Evolutionary conservation across 257 asterid genomes (phyloP).

Genomic region (Scutellaria galericulata): DNA sequence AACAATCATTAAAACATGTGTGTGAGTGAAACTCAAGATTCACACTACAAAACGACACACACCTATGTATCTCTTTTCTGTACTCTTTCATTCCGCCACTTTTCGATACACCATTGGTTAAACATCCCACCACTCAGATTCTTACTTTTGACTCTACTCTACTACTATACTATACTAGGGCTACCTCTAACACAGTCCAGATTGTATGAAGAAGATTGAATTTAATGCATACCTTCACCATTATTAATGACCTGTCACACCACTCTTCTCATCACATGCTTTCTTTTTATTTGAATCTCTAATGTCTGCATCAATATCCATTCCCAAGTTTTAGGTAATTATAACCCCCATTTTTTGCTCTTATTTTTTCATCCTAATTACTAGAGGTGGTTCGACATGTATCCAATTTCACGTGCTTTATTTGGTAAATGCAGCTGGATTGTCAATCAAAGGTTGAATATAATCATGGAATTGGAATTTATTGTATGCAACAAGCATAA

Average conservation of each 20-base stretch:
- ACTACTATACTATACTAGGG: slow-evolving; percentile 9
- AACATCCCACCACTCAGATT: background rate
- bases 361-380: no score
- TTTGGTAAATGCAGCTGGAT: background rate
- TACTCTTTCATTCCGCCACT: slow-evolving; percentile 9
- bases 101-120: slow-evolving; percentile 41
- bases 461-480: background rate
- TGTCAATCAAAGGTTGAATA: background rate
- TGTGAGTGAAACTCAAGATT: background rate
- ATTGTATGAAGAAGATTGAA: no score
- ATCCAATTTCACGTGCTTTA: background rate
- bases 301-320: no score
- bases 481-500: background rate
- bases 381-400: no score
- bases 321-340: no score
- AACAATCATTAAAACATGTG: slow-evolving; percentile 32
- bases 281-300: no score
- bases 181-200: no score
- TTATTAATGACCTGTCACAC: no score
- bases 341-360: no score
- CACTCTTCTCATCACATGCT: background rate
- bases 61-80: background rate
- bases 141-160: slow-evolving; percentile 12
- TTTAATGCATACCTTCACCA: no score
- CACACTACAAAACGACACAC: background rate